Conservation (phyloP, 1,139 yeast species). For the Geotrichum aggregatum region DNA sequence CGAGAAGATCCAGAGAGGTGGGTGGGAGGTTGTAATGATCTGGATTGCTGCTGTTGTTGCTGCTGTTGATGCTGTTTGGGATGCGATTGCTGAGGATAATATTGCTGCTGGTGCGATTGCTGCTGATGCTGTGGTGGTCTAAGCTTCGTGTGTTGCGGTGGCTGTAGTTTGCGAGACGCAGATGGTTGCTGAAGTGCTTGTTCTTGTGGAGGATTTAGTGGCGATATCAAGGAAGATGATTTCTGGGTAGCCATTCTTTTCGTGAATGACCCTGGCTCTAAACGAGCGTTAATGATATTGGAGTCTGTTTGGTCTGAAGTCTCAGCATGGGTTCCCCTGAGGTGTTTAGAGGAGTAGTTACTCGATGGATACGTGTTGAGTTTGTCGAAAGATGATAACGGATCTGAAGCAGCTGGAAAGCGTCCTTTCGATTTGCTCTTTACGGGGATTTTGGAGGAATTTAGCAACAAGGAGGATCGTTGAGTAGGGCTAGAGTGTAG, state of each 20-base stretch:
- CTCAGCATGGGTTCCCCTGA: no score
- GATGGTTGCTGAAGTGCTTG: neutral
- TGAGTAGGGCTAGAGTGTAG: constrained; percentile 1
- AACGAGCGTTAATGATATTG: neutral
- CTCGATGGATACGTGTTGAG: neutral
- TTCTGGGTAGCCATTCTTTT: neutral
- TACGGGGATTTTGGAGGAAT: neutral
- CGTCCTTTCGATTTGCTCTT: neutral
- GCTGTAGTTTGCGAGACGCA: no score
- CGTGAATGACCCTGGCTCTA: neutral
- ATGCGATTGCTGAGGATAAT: neutral
- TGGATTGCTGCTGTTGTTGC: no score
- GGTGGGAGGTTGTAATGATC: neutral
- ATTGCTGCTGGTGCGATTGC: neutral
- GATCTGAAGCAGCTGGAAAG: neutral
- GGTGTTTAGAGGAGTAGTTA: neutral
- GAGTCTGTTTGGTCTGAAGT: no score
- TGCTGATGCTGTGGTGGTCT: neutral
- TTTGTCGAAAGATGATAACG: neutral
- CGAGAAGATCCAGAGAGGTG: neutral
- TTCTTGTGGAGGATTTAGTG: neutral
- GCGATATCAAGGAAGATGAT: neutral
- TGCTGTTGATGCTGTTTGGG: neutral
- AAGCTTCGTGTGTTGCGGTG: neutral
- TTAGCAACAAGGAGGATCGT: neutral